Base-by-base conservation (phyloP, 768 basidiomycete genomes). In the Xerocomellus chrysenteron region DNA sequence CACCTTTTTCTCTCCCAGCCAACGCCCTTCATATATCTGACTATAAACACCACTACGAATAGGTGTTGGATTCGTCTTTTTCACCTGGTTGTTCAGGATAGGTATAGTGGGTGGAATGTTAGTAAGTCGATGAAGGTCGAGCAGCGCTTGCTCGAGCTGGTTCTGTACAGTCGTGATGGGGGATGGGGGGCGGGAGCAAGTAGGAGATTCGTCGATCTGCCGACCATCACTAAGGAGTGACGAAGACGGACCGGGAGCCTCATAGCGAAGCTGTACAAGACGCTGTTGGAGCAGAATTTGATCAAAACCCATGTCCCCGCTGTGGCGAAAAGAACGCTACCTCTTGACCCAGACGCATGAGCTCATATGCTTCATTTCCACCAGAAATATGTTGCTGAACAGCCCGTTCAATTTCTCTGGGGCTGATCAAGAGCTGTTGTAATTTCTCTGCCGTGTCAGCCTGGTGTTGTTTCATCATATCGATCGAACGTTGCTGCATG, bases 121-220 rank as follows among this genome's bases (percentile, higher is more conserved):
- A 2, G 83, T 83, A 37, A 76, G 68, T 8, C 72, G 72, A 54
- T 83, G 81, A 24, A 85, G 71, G 16, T 76, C 72, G 9, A 78
- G 65, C 17, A 84, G 68, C 6, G 79, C 80, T 50, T 72, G 68
- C 64, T 81, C 77, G 56, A 76, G 73, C 64, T 80, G 73, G 16
- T 75, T 66, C 19, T 73, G 70, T 21, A 68, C 70, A 9, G 60
- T 71, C 8, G 60, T 47, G 19, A 35, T 41, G 24, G 70, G 65
- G 26, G 70, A 68, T n/a, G 67, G 21, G 2, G 69, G 57, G 7
- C 55, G 47, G 3, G 65, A 69, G 30, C 60, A 24, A 16, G 19
- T 1, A 21, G 71, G 67, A 0, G 69, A 71, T 43, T 62, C 57
- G 16, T 62, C 59, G 35, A 72, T 47, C 30, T 57, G 58, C 46